A percentile compares a stretch with the other conserved stretches of the same genome.
Evolutionary conservation across 306 rosid genomes (phyloP).

Genomic region (Alnus glutinosa): DNA sequence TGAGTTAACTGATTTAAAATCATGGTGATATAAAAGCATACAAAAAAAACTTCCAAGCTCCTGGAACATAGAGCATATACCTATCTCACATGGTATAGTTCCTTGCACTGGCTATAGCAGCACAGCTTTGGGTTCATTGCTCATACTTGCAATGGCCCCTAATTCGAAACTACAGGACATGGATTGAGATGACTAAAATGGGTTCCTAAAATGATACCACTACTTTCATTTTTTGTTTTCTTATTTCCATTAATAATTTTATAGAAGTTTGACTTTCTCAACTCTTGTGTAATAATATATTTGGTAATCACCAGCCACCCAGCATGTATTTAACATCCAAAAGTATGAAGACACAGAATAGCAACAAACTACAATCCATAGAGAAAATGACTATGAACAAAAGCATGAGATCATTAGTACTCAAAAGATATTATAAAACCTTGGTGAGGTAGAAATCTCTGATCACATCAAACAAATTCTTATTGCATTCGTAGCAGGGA

Average conservation of each 20-base stretch:
- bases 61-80: slow-evolving; percentile 10
- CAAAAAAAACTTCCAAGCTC: slow-evolving; percentile 7
- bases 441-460: not conserved
- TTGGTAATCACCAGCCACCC: not conserved
- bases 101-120: slow-evolving; percentile 4
- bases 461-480: not conserved
- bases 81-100: slow-evolving; percentile 11
- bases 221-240: not conserved
- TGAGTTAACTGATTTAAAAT: not conserved
- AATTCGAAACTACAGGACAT: not conserved
- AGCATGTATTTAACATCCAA: not conserved
- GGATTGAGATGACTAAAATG: not conserved
- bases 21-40: not conserved
- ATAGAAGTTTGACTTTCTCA: not conserved
- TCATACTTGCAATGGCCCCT: not conserved
- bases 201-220: not conserved
- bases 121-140: not conserved
- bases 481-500: not conserved
- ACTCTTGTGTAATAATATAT: not conserved
- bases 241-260: not conserved
- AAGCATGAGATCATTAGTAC: not conserved
- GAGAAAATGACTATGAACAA: not conserved
- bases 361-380: not conserved
- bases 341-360: not conserved
- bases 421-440: not conserved